These are phyloP conservation scores for Dendrobium nobile DNA, from an alignment of 106 monocot genomes.

Conservation along the genomic window DNA sequence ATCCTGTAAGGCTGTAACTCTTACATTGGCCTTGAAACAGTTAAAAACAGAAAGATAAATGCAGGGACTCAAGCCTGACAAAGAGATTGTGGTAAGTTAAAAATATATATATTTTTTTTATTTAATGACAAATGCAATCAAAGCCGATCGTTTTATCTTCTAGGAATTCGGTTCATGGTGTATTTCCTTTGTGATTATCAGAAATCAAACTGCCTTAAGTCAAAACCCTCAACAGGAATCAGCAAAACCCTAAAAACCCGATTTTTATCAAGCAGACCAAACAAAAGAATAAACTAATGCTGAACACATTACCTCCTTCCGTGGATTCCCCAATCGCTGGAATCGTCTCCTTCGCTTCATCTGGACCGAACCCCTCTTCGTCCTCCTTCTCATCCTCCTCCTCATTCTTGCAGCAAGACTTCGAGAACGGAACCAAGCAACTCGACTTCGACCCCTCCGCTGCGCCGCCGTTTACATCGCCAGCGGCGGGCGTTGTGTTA, in stretches of 20 bases:
- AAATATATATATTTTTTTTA: too few species aligned
- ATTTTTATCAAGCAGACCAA: neutral
- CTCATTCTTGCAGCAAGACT: neutral
- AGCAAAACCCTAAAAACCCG: neutral
- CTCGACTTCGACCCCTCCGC: neutral
- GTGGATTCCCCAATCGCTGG: neutral
- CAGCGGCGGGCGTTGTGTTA: neutral
- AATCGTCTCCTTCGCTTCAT: neutral
- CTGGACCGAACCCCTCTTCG: neutral
- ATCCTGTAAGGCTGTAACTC: too few species aligned
- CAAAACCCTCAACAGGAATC: neutral
- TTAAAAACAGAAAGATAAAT: too few species aligned
- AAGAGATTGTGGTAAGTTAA: too few species aligned
- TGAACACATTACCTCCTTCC: neutral
- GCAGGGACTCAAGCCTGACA: too few species aligned
- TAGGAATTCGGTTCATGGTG: too few species aligned
- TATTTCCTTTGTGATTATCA: too few species aligned
- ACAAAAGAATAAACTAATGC: neutral
- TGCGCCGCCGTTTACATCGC: neutral
- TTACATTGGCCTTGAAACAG: too few species aligned
- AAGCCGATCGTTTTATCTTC: too few species aligned
- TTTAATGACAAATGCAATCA: too few species aligned
- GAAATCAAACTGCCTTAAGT: neutral
- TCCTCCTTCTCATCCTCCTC: neutral
- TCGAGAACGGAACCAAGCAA: conserved; percentile 1